Base-by-base conservation (phyloP, 1,284 basidiomycete genomes). In the Sparassis latifolia region DNA sequence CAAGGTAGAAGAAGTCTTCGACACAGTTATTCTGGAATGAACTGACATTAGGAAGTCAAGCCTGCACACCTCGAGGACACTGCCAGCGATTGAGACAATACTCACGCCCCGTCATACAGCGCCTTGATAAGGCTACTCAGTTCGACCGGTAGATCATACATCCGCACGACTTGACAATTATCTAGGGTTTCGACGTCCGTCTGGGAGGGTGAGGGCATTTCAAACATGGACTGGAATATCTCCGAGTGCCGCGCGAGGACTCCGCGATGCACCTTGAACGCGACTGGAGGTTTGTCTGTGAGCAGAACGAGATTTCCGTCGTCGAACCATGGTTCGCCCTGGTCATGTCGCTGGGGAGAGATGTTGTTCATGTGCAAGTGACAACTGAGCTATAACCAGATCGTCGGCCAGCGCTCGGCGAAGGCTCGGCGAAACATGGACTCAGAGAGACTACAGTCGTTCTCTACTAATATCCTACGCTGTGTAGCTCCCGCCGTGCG, bases 231-330 rank as follows among this genome's bases (percentile, higher is more conserved):
- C 48, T 72, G 69, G 58, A 84, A 82, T 41, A 83, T 66, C 56
- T 80, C 79, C 12, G 80, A 83, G 58, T 82, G 78, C 38, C 80
- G 68, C 1, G 75, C 72, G 54, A 84, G 70, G 42, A 83, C 71
- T 33, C 79, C 77, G 31, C 77, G 73, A 60, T 83, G 80, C 4
- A 83, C 69, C 41, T 73, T 77, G 67, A 80, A 82, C 3, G 73
- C 74, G 44, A 73, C 71, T 4, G 65, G 57, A 32, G 68, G 52
- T 20, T 73, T 69, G 32, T 65, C 63, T 4, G 76, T 71, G 40
- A 76, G 60, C 3, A 82, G 68, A 31, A 80, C 63, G 42, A 81
- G 71, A 58, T 81, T 82, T 31, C 79, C 79, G 57, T 82, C 80
- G 10, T 78, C 74, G 59, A 82, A 79, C 76, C 76, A 81, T 12